Percentiles rank a stretch among this genome's conserved stretches.
These are phyloP conservation scores for Calcarisporium arbuscula DNA, from an alignment of 2,329 filamentous ascomycete genomes.

Conservation along the genomic window DNA sequence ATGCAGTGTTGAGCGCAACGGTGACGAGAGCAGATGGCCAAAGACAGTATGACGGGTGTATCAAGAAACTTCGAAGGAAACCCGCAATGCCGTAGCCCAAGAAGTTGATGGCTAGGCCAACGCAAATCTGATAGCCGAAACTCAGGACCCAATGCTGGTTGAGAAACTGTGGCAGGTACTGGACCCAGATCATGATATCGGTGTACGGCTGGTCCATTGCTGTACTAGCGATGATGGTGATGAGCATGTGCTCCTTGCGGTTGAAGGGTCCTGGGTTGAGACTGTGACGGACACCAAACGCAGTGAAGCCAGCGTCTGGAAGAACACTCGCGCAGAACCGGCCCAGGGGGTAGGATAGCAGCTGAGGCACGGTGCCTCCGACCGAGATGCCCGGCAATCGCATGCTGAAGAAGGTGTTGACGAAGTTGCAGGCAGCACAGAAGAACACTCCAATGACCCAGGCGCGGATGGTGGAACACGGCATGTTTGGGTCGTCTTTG, in stretches of 20 bases:
- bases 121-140: constrained; percentile 43
- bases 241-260: constrained; percentile 51
- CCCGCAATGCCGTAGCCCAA: constrained; percentile 52
- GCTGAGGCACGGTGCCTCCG: constrained; percentile 45
- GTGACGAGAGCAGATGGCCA: constrained; percentile 48
- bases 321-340: constrained; percentile 36
- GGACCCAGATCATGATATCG: constrained; percentile 43
- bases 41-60: constrained; percentile 45
- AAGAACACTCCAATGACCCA: constrained; percentile 46
- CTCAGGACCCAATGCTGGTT: constrained; percentile 42
- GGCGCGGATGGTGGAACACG: constrained; percentile 44
- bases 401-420: constrained; percentile 51
- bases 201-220: constrained; percentile 41
- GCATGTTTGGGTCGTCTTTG: constrained; percentile 42
- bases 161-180: constrained; percentile 42
- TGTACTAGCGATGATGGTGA: constrained; percentile 50
- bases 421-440: constrained; percentile 35
- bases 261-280: constrained; percentile 47
- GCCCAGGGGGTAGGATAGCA: constrained; percentile 45
- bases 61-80: constrained; percentile 40
- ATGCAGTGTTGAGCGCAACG: constrained; percentile 42
- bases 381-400: constrained; percentile 45
- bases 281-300: constrained; percentile 31
- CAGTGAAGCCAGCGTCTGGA: constrained; percentile 37
- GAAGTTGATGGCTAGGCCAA: constrained; percentile 45